phyloP scores from a whole-genome alignment of 495 filamentous ascomycete species.

The Paragyromitra xinjiangensis region DNA sequence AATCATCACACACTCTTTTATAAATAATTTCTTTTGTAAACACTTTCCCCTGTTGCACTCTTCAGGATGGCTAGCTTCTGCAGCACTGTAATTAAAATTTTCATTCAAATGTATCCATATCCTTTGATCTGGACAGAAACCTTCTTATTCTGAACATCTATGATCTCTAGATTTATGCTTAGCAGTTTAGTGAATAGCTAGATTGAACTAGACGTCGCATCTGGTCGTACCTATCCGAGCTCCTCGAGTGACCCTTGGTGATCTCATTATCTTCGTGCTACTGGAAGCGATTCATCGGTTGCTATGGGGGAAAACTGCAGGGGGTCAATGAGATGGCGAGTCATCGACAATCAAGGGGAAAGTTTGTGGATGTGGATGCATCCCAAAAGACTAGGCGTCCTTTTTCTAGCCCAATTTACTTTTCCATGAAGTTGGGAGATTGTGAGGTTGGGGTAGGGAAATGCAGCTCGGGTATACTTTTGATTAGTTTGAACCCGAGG shows the following conservation, averaged over 20 bases:
- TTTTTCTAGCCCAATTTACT: neutral
- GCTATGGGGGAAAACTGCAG: neutral
- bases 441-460: neutral
- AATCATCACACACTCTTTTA: constrained; percentile 33
- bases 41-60: neutral
- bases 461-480: neutral
- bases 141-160: neutral
- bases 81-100: constrained; percentile 21
- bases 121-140: neutral
- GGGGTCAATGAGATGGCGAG: neutral
- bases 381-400: neutral
- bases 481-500: neutral
- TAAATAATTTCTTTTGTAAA: constrained; percentile 20
- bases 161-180: neutral
- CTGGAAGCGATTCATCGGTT: neutral
- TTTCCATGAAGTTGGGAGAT: neutral
- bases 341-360: no score
- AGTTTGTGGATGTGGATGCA: neutral
- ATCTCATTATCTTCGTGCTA: neutral
- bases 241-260: constrained; percentile 24
- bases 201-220: neutral
- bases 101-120: constrained; percentile 22
- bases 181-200: neutral
- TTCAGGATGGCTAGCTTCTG: constrained; percentile 23
- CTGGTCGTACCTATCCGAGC: neutral